These are phyloP conservation scores for Lindgomyces ingoldianus DNA, from an alignment of 495 filamentous ascomycete genomes.

Conservation along the genomic window DNA sequence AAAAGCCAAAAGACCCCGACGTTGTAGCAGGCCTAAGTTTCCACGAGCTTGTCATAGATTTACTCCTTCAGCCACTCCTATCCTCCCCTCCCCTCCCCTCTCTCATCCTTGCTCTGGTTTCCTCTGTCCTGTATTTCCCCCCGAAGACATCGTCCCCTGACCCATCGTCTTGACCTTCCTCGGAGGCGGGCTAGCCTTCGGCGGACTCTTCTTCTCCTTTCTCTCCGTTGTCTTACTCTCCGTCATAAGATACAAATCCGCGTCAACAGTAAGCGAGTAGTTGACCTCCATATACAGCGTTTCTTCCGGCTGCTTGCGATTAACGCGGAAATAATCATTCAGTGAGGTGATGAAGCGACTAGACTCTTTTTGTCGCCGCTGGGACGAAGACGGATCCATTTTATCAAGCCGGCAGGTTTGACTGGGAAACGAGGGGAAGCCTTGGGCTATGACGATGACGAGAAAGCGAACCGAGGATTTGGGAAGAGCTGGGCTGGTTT, in stretches of 20 bases:
- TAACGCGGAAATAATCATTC: not conserved
- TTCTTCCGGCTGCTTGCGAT: not conserved
- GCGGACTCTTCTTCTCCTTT: not conserved
- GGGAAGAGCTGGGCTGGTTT: too few relatives aligned
- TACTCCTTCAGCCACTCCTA: not conserved
- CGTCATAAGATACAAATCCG: not conserved
- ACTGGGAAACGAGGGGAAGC: too few relatives aligned
- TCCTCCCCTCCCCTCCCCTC: not conserved
- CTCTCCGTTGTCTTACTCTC: not conserved
- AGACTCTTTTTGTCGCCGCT: too few relatives aligned
- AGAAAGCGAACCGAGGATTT: too few relatives aligned
- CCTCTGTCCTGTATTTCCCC: not conserved
- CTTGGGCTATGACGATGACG: too few relatives aligned
- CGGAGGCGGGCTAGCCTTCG: too few relatives aligned
- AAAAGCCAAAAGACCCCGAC: too few relatives aligned
- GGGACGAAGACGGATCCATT: not conserved
- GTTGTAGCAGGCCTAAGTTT: too few relatives aligned
- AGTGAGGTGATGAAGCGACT: not conserved
- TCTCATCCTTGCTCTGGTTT: not conserved
- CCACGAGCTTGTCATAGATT: not conserved
- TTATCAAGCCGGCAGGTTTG: too few relatives aligned
- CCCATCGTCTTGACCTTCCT: not conserved
- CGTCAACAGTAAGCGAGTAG: not conserved
- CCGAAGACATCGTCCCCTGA: not conserved
- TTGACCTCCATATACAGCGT: not conserved